Evolutionary conservation across 2,329 filamentous ascomycete species (phyloP), one percentile per base, ranked within the genome.

Genomic region (Penicillium sp.): DNA sequence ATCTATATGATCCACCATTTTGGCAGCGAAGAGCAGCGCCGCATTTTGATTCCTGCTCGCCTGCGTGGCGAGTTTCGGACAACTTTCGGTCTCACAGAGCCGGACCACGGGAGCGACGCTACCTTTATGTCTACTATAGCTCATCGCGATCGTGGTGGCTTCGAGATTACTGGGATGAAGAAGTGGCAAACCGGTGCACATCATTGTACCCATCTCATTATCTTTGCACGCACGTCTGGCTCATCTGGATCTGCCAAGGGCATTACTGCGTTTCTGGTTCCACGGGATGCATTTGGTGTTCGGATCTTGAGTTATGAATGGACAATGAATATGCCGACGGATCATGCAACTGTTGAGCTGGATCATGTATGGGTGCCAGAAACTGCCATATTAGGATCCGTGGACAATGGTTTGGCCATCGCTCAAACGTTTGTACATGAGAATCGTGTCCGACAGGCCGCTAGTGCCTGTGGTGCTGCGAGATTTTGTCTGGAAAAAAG

Each of bases 171-270:
- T 47, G 85, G 85, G 3, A 76, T 74, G 48, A 87, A 88, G 74
- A 85, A 83, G 71, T 88, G 85, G 85, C 85, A 87, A 76, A 87
- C 83, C 1, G 84, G 84, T 3, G 84, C 85, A 71, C 84, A 87
- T 65, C 74, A 75, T 56, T 84, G 84, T 21, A 87, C 84, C 2
- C 84, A 87, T 70, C 84, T 84, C 65, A 80, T 87, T 29, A 74
- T 87, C 39, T 88, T 87, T 63, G 85, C 85, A 16, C 76, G 85
- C 9, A 87, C 84, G 0, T 78, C 78, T 14, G 83, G 83, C 3
- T 74, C 77, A 49, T 68, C 80, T 21, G 85, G 85, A 1, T 77
- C 81, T 4, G 75, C 81, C 0, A 77, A 74, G 54, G 85, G 85
- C 0, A 86, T 87, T 43, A 85, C 83, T 1, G 85, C 84, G 51